These are phyloP conservation scores for Fusarium sp. DNA, from an alignment of 2,329 filamentous ascomycete genomes.

Conservation along the genomic window DNA sequence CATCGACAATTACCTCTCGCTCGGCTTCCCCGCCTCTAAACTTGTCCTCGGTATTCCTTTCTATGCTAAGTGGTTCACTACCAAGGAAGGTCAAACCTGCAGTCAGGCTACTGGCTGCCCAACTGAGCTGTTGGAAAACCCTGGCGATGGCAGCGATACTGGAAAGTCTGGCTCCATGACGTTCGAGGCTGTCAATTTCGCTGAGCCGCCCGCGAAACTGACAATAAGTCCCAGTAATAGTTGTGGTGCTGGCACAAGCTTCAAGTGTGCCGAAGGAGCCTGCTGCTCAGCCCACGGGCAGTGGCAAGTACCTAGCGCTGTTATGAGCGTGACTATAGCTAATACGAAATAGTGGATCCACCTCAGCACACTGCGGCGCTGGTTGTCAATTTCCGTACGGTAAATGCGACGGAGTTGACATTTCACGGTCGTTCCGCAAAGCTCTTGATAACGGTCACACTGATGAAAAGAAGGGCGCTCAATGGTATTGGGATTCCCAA, in stretches of 20 bases:
- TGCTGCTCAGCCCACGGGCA: constrained; percentile 42
- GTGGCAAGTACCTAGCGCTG: constrained; percentile 30
- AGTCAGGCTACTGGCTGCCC: constrained; percentile 67
- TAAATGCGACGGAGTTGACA: constrained; percentile 34
- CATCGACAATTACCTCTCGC: constrained; percentile 70
- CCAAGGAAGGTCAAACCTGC: constrained; percentile 62
- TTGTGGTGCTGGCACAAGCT: constrained; percentile 35
- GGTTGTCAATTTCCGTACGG: constrained; percentile 42
- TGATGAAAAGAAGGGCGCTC: constrained; percentile 63
- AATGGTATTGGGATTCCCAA: constrained; percentile 65
- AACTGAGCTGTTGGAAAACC: constrained; percentile 69
- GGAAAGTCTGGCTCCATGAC: constrained; percentile 60
- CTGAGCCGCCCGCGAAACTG: constrained; percentile 30
- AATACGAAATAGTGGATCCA: constrained; percentile 22
- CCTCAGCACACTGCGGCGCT: constrained; percentile 36
- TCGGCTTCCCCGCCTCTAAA: constrained; percentile 66
- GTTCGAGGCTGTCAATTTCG: constrained; percentile 54
- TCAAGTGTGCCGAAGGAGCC: constrained; percentile 25
- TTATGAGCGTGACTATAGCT: neutral
- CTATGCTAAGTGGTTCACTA: constrained; percentile 76
- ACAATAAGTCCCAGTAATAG: constrained; percentile 32
- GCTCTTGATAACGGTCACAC: constrained; percentile 57
- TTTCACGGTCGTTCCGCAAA: constrained; percentile 53
- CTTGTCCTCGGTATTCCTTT: constrained; percentile 76
- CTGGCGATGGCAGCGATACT: constrained; percentile 67